phyloP scores from a whole-genome alignment of 176 grass and related monocot species.

The Aechmea fasciata region DNA sequence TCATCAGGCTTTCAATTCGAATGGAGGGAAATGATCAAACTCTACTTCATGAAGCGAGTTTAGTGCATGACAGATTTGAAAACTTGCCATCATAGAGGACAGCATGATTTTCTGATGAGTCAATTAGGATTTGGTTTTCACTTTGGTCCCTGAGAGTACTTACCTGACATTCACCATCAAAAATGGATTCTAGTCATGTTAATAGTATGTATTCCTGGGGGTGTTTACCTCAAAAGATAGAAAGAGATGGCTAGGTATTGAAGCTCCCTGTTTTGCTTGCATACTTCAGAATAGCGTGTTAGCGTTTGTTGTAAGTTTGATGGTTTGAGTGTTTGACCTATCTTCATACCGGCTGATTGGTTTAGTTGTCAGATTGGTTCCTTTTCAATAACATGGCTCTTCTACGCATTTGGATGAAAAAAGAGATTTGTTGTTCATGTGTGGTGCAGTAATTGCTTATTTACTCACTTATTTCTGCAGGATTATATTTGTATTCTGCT shows the following conservation, averaged over 20 bases:
- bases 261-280: neutral
- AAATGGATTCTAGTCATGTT: neutral
- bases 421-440: slow-evolving; percentile 6
- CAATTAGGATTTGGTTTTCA: neutral
- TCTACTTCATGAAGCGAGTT: no score
- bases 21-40: no score
- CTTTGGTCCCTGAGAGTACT: neutral
- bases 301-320: neutral
- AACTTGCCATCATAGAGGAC: neutral
- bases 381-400: neutral
- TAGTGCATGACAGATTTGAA: neutral
- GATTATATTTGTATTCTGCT: slow-evolving; percentile 79
- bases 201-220: neutral
- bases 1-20: no score
- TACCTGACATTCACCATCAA: neutral
- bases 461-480: slow-evolving; percentile 36
- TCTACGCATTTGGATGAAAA: neutral
- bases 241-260: neutral
- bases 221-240: neutral
- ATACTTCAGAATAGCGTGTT: neutral
- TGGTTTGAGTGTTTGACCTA: neutral
- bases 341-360: neutral
- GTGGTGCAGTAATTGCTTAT: slow-evolving; percentile 3
- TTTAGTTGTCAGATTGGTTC: neutral
- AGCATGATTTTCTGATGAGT: neutral